Conservation (phyloP, 116 monocot genomes). For the Dioscorea cayenensis region DNA sequence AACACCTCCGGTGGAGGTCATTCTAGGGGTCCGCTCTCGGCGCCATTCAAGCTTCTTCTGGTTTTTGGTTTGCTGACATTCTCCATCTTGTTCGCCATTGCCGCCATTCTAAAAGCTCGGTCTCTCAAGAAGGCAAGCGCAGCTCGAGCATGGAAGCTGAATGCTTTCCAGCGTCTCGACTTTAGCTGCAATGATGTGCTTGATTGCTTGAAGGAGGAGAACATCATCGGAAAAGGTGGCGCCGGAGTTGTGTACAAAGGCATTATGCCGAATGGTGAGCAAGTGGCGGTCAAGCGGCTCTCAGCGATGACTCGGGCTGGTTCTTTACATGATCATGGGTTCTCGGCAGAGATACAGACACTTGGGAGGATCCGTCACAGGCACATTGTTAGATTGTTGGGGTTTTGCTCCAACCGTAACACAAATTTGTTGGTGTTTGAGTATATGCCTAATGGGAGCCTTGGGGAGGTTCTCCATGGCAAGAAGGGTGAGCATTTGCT, state of each 20-base stretch:
- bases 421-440: conserved; percentile 22
- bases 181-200: conserved; percentile 34
- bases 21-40: conserved; percentile 17
- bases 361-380: conserved; percentile 21
- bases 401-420: conserved; percentile 22
- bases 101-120: conserved; percentile 35
- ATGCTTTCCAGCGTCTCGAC: conserved; percentile 16
- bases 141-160: conserved; percentile 27
- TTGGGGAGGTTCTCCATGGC: conserved; percentile 23
- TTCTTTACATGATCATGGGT: conserved; percentile 17
- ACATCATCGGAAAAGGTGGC: conserved; percentile 50
- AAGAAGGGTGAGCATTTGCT: conserved; percentile 26
- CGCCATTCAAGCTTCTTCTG: conserved; percentile 38
- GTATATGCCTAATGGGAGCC: conserved; percentile 27
- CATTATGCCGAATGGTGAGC: conserved; percentile 32
- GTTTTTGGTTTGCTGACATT: conserved; percentile 33
- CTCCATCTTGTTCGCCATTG: conserved; percentile 36
- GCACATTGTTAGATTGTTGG: conserved; percentile 20
- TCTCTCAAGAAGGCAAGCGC: conserved; percentile 34
- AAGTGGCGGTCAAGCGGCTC: conserved; percentile 16
- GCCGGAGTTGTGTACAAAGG: conserved; percentile 50
- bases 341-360: conserved; percentile 24
- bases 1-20: not conserved
- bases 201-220: conserved; percentile 44
- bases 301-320: conserved; percentile 17